Percentiles rank a stretch among this genome's conserved stretches.
phyloP scores from a whole-genome alignment of 2,329 filamentous ascomycete species.

The Pseudopithomyces maydicus region DNA sequence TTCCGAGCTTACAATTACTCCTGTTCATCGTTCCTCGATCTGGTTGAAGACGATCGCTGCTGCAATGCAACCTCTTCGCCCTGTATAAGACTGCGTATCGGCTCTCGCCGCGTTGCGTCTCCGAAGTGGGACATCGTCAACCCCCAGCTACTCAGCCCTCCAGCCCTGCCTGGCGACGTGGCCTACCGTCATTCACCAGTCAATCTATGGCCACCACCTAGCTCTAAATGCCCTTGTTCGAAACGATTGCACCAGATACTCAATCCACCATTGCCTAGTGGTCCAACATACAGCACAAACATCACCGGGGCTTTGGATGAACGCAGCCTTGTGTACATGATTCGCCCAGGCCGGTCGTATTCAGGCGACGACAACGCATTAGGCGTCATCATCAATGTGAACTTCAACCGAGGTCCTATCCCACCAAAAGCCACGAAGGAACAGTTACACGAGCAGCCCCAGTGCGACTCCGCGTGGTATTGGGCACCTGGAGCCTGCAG shows the following conservation, averaged over 20 bases:
- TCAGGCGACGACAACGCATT: slow-evolving; percentile 21
- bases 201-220: slow-evolving; percentile 42
- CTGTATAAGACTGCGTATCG: slow-evolving; percentile 57
- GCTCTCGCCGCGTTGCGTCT: slow-evolving; percentile 49
- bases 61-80: slow-evolving; percentile 36
- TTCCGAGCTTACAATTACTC: slow-evolving; percentile 61
- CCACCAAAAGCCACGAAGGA: background rate
- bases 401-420: slow-evolving; percentile 29
- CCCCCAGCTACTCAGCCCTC: slow-evolving; percentile 1
- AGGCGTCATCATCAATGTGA: slow-evolving; percentile 39
- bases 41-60: slow-evolving; percentile 58
- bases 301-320: slow-evolving; percentile 39
- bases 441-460: background rate
- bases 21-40: slow-evolving; percentile 62
- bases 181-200: slow-evolving; percentile 35
- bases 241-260: slow-evolving; percentile 37
- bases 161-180: slow-evolving; percentile 17
- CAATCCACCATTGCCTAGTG: slow-evolving; percentile 28
- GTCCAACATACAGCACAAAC: slow-evolving; percentile 13
- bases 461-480: slow-evolving; percentile 8
- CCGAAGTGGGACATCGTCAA: slow-evolving; percentile 10
- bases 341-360: slow-evolving; percentile 29
- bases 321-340: slow-evolving; percentile 41
- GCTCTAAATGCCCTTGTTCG: slow-evolving; percentile 32
- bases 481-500: slow-evolving; percentile 12